Conservation (phyloP, 371 early-diverging fungal genomes). For the Zychaea mexicana region DNA sequence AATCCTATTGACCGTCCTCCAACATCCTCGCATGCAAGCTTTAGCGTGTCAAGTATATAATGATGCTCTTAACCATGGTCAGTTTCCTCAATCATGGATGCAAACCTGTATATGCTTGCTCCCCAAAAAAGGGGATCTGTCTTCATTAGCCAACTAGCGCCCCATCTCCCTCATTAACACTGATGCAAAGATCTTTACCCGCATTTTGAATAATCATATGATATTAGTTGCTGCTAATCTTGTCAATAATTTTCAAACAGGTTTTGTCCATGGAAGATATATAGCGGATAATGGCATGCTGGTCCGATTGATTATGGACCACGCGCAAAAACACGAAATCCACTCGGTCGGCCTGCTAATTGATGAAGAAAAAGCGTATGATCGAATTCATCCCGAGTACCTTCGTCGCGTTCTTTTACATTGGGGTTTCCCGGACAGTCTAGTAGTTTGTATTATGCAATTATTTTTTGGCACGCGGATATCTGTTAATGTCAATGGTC, state of each 20-base stretch:
- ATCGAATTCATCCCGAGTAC: slow-evolving; percentile 3
- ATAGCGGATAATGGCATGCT: slow-evolving; percentile 17
- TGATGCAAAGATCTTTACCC: slow-evolving; percentile 20
- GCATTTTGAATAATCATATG: slow-evolving; percentile 8
- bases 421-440: neutral
- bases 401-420: neutral
- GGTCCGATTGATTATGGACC: slow-evolving; percentile 2
- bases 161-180: slow-evolving; percentile 23
- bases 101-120: slow-evolving; percentile 13
- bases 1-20: too few relatives aligned
- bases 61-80: too few relatives aligned
- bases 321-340: neutral
- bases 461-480: slow-evolving; percentile 16
- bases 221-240: neutral
- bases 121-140: slow-evolving; percentile 22
- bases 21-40: too few relatives aligned
- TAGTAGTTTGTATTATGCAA: neutral
- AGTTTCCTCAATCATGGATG: too few relatives aligned
- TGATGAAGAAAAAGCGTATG: slow-evolving; percentile 17
- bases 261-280: slow-evolving; percentile 11
- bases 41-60: too few relatives aligned
- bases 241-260: slow-evolving; percentile 14
- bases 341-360: slow-evolving; percentile 6
- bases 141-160: slow-evolving; percentile 22
- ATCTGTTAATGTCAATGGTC: slow-evolving; percentile 20